Conservation (phyloP, 2,329 filamentous ascomycete genomes). For the Didymella exigua region DNA sequence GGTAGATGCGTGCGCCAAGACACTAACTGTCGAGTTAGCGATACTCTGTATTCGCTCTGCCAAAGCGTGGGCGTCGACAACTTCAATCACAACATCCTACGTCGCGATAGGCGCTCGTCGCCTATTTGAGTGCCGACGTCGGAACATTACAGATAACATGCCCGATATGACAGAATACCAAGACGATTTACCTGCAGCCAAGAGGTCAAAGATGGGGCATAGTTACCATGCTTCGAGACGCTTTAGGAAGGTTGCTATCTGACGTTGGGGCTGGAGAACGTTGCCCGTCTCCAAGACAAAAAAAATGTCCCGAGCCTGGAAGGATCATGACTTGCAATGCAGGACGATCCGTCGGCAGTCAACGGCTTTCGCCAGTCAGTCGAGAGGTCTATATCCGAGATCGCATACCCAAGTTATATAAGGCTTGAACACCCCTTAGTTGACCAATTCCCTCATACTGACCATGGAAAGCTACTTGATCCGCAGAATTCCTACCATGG, state of each 20-base stretch:
- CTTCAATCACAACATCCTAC: too few relatives aligned
- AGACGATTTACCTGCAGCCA: slow-evolving; percentile 12
- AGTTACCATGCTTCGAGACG: neutral
- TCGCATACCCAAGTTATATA: neutral
- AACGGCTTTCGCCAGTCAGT: neutral
- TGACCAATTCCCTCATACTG: neutral
- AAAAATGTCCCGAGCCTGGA: neutral
- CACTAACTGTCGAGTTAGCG: too few relatives aligned
- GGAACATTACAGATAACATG: neutral
- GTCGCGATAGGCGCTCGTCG: neutral
- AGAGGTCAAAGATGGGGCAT: slow-evolving; percentile 10
- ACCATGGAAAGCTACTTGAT: slow-evolving; percentile 5
- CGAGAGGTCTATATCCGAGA: neutral
- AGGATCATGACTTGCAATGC: neutral
- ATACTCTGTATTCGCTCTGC: too few relatives aligned
- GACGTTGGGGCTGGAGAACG: neutral
- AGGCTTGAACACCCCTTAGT: neutral
- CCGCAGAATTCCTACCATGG: slow-evolving; percentile 1
- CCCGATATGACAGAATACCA: slow-evolving; percentile 9
- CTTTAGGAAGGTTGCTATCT: slow-evolving; percentile 11
- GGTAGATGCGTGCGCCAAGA: too few relatives aligned
- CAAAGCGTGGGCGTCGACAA: too few relatives aligned
- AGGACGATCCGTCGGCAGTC: neutral
- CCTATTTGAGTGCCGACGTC: neutral
- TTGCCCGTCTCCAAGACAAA: neutral